Percentiles rank a stretch among this genome's conserved stretches.
phyloP scores from a whole-genome alignment of 441 rosid genomes.

The Dalechampia spathulata region DNA sequence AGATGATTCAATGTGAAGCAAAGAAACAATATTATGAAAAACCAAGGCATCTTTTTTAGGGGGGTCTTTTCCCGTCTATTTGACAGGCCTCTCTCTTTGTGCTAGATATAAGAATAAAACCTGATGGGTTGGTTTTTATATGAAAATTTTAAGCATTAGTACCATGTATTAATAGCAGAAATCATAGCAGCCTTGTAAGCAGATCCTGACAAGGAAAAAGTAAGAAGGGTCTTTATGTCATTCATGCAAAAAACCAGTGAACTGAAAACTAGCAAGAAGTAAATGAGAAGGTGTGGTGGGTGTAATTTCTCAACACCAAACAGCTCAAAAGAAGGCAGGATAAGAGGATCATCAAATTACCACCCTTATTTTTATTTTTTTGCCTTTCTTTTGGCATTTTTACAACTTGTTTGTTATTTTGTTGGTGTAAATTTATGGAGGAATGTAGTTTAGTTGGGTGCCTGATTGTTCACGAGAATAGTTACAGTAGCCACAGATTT shows the following conservation, averaged over 20 bases:
- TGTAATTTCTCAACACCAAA: too few relatives aligned
- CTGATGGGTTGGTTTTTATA: too few relatives aligned
- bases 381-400: too few relatives aligned
- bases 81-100: too few relatives aligned
- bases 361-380: too few relatives aligned
- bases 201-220: neutral
- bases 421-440: too few relatives aligned
- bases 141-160: too few relatives aligned
- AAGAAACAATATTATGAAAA: conserved; percentile 27
- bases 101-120: too few relatives aligned
- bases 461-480: conserved; percentile 32
- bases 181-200: too few relatives aligned
- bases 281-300: conserved; percentile 19
- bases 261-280: conserved; percentile 28
- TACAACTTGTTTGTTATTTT: too few relatives aligned
- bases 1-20: conserved; percentile 15
- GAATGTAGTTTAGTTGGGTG: conserved; percentile 12
- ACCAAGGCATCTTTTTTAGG: conserved; percentile 23
- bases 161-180: too few relatives aligned
- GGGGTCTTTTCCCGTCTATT: neutral
- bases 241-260: conserved; percentile 34
- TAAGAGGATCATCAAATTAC: neutral
- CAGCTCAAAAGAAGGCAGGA: conserved; percentile 21
- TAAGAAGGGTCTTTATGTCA: conserved; percentile 15
- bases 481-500: conserved; percentile 20